Evolutionary conservation across 1,284 basidiomycete species (phyloP), one percentile per base, ranked within the genome.

Genomic region (Veloboletus limbatus): DNA sequence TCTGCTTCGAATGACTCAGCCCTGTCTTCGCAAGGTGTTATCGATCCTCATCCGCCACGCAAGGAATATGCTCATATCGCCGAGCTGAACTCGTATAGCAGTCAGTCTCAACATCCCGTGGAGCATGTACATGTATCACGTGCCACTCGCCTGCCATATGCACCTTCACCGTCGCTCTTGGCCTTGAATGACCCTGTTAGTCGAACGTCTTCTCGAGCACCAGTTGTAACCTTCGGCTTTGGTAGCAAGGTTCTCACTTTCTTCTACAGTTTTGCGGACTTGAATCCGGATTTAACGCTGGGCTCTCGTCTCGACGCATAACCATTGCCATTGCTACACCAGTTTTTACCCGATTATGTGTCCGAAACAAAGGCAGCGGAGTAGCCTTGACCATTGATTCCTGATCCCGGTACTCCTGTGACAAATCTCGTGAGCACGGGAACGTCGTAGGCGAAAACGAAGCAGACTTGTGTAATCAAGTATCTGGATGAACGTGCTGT

Each of bases 221-320:
- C 93, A 0, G 74, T 96, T 16, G 74, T 94, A 44, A 85, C 80
- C 50, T 96, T 97, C 58, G 94, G 94, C 1, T 93, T 94, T 60
- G 91, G 91, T 22, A 94, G 93, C 11, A 86, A 85, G 58, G 59
- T 96, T 40, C 76, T 95, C 10, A 86, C 88, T 7, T 92, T 88
- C 62, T 95, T 95, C 73, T 92, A 94, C 47, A 81, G 80, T 8
- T 74, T 81, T 11, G 73, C 78, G 3, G 77, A 77, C 18, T 66
- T 87, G 57, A 82, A 76, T 58, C 84, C 82, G 10, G 83, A 85
- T 85, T 88, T 57, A 86, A 90, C 60, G 82, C 88, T 32, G 85
- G 88, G 1, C 73, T 92, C 25, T 79, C 83, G 4, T 78, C 85
- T 16, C 79, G 87, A 51, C 77, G 81, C 55, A 78, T 82, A 34